Evolutionary conservation across 345 rosid genomes (phyloP).

Genomic region (Citrus glauca): DNA sequence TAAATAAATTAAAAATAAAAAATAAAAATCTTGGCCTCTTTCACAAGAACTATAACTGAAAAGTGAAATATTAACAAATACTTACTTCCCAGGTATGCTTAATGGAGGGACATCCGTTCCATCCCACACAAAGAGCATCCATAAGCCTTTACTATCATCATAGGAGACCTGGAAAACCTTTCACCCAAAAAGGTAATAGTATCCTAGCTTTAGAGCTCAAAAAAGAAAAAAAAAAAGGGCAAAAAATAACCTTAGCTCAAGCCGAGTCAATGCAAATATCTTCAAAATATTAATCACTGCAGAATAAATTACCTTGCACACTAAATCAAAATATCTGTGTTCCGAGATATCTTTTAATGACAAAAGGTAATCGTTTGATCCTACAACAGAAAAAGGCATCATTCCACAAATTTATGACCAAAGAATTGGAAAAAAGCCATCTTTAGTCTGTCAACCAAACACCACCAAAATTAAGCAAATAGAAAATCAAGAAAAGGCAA

Average conservation of each 20-base stretch:
- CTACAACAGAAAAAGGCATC: background rate
- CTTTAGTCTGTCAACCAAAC: background rate
- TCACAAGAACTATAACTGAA: background rate
- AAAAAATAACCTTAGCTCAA: background rate
- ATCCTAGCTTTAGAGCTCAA: background rate
- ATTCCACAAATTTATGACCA: background rate
- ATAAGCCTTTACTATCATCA: background rate
- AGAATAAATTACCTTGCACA: slow-evolving; percentile 14
- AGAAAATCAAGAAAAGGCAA: background rate
- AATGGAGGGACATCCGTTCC: slow-evolving; percentile 20
- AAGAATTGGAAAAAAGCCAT: background rate
- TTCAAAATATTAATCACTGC: background rate
- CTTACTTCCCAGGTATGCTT: slow-evolving; percentile 12
- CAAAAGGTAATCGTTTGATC: background rate
- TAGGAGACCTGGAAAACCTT: slow-evolving; percentile 12
- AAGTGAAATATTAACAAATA: background rate
- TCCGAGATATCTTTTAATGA: background rate
- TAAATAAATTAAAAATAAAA: background rate
- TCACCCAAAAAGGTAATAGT: background rate
- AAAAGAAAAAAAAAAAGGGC: background rate
- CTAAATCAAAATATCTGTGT: slow-evolving; percentile 8
- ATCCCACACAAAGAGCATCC: slow-evolving; percentile 27
- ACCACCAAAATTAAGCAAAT: background rate
- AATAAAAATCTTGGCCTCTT: background rate
- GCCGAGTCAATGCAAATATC: background rate